Base-by-base conservation (phyloP, 768 basidiomycete species). In the Bullera alba region DNA sequence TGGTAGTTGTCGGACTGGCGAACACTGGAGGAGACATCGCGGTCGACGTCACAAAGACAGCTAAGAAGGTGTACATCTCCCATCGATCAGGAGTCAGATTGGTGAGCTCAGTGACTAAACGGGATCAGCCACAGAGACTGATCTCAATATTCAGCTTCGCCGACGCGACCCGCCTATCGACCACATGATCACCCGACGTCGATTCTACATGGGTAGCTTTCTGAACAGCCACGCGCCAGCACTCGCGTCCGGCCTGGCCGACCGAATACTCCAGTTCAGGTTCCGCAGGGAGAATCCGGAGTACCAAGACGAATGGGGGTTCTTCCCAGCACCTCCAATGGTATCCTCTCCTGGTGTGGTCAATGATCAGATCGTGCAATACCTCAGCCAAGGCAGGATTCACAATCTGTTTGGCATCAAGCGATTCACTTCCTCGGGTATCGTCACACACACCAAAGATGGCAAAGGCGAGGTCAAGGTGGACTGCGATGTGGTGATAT, bases 1-100 rank as follows among this genome's bases (percentile, higher is more conserved):
- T 57, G 2, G 25, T 49, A 2, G 39, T 57, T 0, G 50, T 52
- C 17, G 55, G 55, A n/a, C 17, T 57, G 42, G 25, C 29, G 14
- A 51, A 57, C 21, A 37, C 55, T 6, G 55, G 46, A 6, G 21
- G 46, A n/a, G 55, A 57, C 25, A 52, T 32, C 12, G 55, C 55
- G 14, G 41, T 47, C 10, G 30, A 45, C 25, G 21, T 56, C 5
- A 38, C n/a, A 0, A 35, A 46, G 15, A 26, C 16, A 2, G 51
- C 50, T 5, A 19, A 28, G n/a, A 22, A 45, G 17, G 50, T 52
- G 14, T 52, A 57, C 46, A 15, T 57, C 25, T 57, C 55, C 8
- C 55, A 57, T 49, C 10, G 46, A 21, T 34, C 30, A 3, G 55
- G 55, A 19, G 39, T 10, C 4, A 32, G 55, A 5, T 44, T 57